A percentile compares a stretch with the other conserved stretches of the same genome.
These are phyloP conservation scores for Candida fluviatilis DNA, from an alignment of 805 yeast species.

Conservation along the genomic window DNA sequence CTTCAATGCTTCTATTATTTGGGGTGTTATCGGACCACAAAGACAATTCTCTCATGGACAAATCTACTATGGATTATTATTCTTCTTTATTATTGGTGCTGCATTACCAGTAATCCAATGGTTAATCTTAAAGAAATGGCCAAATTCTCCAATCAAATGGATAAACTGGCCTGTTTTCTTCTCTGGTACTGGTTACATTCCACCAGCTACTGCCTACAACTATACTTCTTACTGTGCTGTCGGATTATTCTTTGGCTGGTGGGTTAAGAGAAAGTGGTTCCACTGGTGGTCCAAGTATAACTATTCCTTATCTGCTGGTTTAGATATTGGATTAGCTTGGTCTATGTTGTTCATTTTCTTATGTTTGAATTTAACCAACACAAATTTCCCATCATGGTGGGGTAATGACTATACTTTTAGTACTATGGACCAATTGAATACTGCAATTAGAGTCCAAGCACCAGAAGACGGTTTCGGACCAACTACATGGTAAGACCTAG, in stretches of 20 bases:
- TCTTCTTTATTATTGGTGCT: constrained; percentile 38
- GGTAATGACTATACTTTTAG: constrained; percentile 47
- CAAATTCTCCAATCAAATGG: constrained; percentile 28
- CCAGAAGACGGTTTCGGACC: constrained; percentile 49
- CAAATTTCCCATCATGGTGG: constrained; percentile 53
- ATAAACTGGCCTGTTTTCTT: constrained; percentile 40
- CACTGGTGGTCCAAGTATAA: constrained; percentile 45
- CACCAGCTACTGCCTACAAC: constrained; percentile 73
- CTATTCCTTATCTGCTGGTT: constrained; percentile 42
- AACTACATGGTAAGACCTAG: constrained; percentile 42
- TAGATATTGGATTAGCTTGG: constrained; percentile 43
- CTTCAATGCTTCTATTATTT: constrained; percentile 41
- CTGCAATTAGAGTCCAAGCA: constrained; percentile 28
- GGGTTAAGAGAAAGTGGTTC: constrained; percentile 36
- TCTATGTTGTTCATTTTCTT: constrained; percentile 37
- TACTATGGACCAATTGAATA: constrained; percentile 35
- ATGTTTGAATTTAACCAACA: constrained; percentile 13
- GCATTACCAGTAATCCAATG: constrained; percentile 33
- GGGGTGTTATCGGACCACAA: constrained; percentile 37
- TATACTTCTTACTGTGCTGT: constrained; percentile 49
- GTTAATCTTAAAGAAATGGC: constrained; percentile 40
- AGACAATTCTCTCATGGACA: constrained; percentile 18
- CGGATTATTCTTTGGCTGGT: constrained; percentile 32
- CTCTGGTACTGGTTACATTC: constrained; percentile 54
- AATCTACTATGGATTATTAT: constrained; percentile 27